Evolutionary conservation across 331 rosid species (phyloP).

Genomic region (Malus hybrid): DNA sequence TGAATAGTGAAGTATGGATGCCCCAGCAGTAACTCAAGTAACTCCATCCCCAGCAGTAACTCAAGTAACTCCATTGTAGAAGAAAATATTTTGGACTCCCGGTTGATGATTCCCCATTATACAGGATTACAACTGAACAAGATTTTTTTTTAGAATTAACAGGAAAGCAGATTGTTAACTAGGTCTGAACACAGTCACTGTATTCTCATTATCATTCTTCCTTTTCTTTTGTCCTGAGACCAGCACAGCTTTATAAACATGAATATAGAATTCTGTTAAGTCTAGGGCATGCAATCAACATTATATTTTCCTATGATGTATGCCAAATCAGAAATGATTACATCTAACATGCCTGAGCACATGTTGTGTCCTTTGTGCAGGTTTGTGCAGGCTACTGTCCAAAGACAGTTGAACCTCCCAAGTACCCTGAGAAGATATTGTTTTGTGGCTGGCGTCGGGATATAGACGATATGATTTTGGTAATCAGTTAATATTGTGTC

Average conservation of each 20-base stretch:
- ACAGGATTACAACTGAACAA: neutral
- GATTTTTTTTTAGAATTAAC: neutral
- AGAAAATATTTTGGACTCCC: neutral
- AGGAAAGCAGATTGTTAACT: neutral
- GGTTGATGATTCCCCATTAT: neutral
- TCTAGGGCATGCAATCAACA: neutral
- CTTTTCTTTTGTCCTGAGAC: neutral
- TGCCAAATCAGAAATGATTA: neutral
- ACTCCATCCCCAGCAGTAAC: neutral
- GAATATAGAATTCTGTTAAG: neutral
- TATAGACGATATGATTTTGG: conserved; percentile 97
- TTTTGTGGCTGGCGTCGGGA: conserved; percentile 99
- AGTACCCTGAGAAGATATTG: conserved; percentile 82
- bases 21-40: neutral
- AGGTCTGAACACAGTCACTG: neutral
- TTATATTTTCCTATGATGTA: neutral
- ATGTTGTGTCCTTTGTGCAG: conserved; percentile 32
- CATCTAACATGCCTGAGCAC: neutral
- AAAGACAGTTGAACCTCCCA: conserved; percentile 68
- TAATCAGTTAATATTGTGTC: conserved; percentile 23
- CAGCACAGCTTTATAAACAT: neutral
- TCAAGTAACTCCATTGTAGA: neutral
- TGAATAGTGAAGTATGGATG: neutral
- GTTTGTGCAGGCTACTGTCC: conserved; percentile 46
- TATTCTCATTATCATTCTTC: neutral